phyloP scores from a whole-genome alignment of 2,329 filamentous ascomycete species.

The Penicillium rolfsii region DNA sequence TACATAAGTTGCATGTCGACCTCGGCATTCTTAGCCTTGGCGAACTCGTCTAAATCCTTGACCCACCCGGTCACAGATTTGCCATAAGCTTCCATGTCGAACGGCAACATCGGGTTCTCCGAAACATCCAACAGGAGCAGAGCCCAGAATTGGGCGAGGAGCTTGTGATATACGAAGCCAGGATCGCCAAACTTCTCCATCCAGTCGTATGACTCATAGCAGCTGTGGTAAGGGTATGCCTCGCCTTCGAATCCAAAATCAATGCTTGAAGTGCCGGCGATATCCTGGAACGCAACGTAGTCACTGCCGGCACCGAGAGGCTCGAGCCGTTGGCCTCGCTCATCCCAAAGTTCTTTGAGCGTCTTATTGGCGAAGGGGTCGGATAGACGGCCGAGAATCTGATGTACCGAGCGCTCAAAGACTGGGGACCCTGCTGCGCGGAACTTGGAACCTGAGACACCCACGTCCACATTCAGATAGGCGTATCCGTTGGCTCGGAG shows the following conservation, averaged over 20 bases:
- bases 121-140: slow-evolving; percentile 83
- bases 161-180: slow-evolving; percentile 76
- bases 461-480: slow-evolving; percentile 89
- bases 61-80: slow-evolving; percentile 66
- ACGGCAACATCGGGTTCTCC: slow-evolving; percentile 79
- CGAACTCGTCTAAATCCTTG: slow-evolving; percentile 68
- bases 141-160: slow-evolving; percentile 77
- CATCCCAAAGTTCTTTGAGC: slow-evolving; percentile 74
- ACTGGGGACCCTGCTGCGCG: slow-evolving; percentile 79
- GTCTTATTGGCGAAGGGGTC: slow-evolving; percentile 75
- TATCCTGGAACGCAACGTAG: slow-evolving; percentile 86
- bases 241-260: slow-evolving; percentile 78
- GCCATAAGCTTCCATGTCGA: slow-evolving; percentile 77
- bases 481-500: slow-evolving; percentile 76
- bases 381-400: slow-evolving; percentile 71
- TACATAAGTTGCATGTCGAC: slow-evolving; percentile 63
- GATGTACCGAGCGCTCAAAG: slow-evolving; percentile 71
- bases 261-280: slow-evolving; percentile 84
- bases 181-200: slow-evolving; percentile 81
- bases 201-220: slow-evolving; percentile 89
- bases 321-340: slow-evolving; percentile 61
- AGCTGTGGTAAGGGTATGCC: slow-evolving; percentile 73
- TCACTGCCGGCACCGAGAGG: slow-evolving; percentile 76
- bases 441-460: slow-evolving; percentile 75
- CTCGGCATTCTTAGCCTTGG: slow-evolving; percentile 56